Evolutionary conservation across 768 basidiomycete species (phyloP).

Genomic region (Agrocybe pediades): DNA sequence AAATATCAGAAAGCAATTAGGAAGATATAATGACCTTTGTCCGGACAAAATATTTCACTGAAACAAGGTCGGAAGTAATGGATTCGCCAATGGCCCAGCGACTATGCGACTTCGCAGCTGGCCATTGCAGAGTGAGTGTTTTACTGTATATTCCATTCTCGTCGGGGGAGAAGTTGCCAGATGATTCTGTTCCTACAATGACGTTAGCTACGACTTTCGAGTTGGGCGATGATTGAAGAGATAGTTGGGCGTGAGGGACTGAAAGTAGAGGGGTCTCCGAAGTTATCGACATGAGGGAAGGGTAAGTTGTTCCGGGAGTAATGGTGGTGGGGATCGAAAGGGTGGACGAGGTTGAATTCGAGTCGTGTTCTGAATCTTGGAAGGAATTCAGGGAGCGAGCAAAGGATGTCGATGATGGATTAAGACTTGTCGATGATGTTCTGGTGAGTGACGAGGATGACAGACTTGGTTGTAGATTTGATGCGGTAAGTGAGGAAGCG

Average conservation of each 20-base stretch:
- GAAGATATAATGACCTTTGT: slow-evolving; percentile 51
- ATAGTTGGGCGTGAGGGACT: slow-evolving; percentile 16
- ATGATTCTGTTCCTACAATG: slow-evolving; percentile 61
- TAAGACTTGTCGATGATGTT: slow-evolving; percentile 10
- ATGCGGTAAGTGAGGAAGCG: slow-evolving; percentile 14
- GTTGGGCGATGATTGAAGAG: slow-evolving; percentile 13
- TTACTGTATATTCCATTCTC: slow-evolving; percentile 61
- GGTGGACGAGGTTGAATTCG: slow-evolving; percentile 23
- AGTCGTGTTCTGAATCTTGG: slow-evolving; percentile 18
- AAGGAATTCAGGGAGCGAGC: slow-evolving; percentile 19
- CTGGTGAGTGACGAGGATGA: slow-evolving; percentile 19
- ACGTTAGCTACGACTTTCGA: slow-evolving; percentile 50
- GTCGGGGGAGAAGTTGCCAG: slow-evolving; percentile 57
- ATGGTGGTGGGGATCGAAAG: slow-evolving; percentile 41
- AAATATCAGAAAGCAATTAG: slow-evolving; percentile 3
- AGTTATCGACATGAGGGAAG: slow-evolving; percentile 30
- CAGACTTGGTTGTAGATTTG: slow-evolving; percentile 17
- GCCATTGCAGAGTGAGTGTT: slow-evolving; percentile 73
- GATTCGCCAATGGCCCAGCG: slow-evolving; percentile 85
- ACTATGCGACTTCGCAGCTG: slow-evolving; percentile 62
- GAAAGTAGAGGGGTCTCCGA: slow-evolving; percentile 29
- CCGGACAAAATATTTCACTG: slow-evolving; percentile 70
- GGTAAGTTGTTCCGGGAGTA: slow-evolving; percentile 36
- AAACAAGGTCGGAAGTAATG: slow-evolving; percentile 61
- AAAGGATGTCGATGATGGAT: slow-evolving; percentile 9